These are phyloP conservation scores for Barnettozyma pratensis DNA, from an alignment of 805 yeast species.

Conservation along the genomic window DNA sequence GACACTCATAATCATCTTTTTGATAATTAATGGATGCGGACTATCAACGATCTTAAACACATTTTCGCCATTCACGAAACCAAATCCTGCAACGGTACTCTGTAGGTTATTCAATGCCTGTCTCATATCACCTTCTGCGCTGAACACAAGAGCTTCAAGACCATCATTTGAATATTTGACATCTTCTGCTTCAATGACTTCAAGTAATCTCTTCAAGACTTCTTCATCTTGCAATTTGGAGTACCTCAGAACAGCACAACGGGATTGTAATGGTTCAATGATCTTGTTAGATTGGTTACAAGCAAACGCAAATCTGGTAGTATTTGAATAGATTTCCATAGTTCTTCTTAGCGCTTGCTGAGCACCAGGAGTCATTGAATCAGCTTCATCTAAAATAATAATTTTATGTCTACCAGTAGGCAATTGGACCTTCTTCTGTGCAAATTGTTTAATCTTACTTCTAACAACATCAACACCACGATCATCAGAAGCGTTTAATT, in stretches of 20 bases:
- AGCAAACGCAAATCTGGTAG: conserved; percentile 97
- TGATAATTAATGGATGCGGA: conserved; percentile 88
- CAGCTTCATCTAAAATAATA: conserved; percentile 91
- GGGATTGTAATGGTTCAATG: conserved; percentile 92
- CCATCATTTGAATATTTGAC: conserved; percentile 87
- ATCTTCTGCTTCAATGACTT: conserved; percentile 62
- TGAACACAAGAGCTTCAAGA: conserved; percentile 83
- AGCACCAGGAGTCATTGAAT: conserved; percentile 86
- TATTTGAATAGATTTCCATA: conserved; percentile 92
- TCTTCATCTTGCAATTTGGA: conserved; percentile 79
- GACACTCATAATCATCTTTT: conserved; percentile 56
- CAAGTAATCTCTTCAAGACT: conserved; percentile 68
- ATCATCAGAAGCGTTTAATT: conserved; percentile 94
- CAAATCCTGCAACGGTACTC: conserved; percentile 91
- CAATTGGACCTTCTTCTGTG: conserved; percentile 84
- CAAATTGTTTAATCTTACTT: conserved; percentile 90
- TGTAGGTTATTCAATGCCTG: conserved; percentile 95
- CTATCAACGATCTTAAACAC: conserved; percentile 94
- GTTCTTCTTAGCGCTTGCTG: conserved; percentile 45
- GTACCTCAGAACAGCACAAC: conserved; percentile 92
- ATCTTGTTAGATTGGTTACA: conserved; percentile 93
- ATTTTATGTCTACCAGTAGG: conserved; percentile 92
- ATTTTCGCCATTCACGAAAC: conserved; percentile 82
- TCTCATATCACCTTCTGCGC: conserved; percentile 98
- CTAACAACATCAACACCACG: conserved; percentile 97